Percentiles rank a stretch among this genome's conserved stretches.
Conservation (phyloP, 2,329 filamentous ascomycete genomes). For the Scolecobasidium constrictum region DNA sequence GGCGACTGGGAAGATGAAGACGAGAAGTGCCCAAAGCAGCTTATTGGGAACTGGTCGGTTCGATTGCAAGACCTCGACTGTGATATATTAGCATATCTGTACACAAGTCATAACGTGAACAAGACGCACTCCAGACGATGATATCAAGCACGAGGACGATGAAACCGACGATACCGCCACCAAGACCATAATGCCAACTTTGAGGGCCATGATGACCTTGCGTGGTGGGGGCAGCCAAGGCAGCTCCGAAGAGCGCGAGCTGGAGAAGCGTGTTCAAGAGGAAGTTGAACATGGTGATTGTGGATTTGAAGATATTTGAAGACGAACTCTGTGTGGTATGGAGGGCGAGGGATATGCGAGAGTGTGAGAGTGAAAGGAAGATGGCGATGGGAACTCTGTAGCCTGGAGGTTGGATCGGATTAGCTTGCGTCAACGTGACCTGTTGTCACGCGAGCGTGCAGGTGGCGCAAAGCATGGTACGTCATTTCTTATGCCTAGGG, state of each 20-base stretch:
- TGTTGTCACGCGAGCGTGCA: too few species aligned
- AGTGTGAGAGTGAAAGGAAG: too few species aligned
- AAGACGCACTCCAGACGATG: slow-evolving; percentile 47
- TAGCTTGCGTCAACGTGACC: too few species aligned
- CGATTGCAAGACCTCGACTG: slow-evolving; percentile 55
- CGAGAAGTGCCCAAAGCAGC: slow-evolving; percentile 50
- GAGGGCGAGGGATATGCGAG: slow-evolving; percentile 35
- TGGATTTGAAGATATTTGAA: too few species aligned
- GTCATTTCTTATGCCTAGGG: too few species aligned
- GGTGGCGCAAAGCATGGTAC: too few species aligned
- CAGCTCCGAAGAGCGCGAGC: slow-evolving; percentile 40
- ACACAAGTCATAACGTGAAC: background rate
- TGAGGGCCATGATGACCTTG: slow-evolving; percentile 28
- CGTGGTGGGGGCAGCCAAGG: slow-evolving; percentile 34
- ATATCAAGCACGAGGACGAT: slow-evolving; percentile 52
- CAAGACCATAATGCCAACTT: slow-evolving; percentile 52
- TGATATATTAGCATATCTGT: too few species aligned
- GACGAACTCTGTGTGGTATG: slow-evolving; percentile 41
- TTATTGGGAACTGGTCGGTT: slow-evolving; percentile 48
- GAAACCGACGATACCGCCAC: slow-evolving; percentile 51
- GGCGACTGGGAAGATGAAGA: slow-evolving; percentile 54
- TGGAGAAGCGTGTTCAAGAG: slow-evolving; percentile 43
- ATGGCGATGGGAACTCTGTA: too few species aligned
- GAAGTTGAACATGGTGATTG: slow-evolving; percentile 20
- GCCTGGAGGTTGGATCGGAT: too few species aligned